These are phyloP conservation scores for Phyllostachys edulis DNA, from an alignment of 176 grass and related monocot species.

Conservation along the genomic window DNA sequence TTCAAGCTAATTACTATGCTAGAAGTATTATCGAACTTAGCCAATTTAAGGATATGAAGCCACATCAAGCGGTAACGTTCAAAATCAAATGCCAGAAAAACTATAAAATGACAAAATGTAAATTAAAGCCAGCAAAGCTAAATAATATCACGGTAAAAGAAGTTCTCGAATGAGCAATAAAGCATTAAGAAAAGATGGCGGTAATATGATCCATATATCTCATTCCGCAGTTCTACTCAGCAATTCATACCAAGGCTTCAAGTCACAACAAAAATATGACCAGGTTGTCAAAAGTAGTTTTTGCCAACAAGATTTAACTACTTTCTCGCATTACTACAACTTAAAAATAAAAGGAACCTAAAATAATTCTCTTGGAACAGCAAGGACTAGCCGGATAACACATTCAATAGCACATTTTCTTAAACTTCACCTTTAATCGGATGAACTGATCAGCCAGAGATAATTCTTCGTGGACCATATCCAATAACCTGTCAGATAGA, in stretches of 20 bases:
- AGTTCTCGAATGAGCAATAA: slow-evolving; percentile 8
- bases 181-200: neutral
- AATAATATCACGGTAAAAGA: slow-evolving; percentile 10
- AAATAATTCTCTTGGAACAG: neutral
- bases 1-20: neutral
- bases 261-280: neutral
- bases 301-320: neutral
- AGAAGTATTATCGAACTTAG: neutral
- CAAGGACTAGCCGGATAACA: neutral
- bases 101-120: slow-evolving; percentile 13
- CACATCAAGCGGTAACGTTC: neutral
- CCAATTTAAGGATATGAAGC: slow-evolving; percentile 5
- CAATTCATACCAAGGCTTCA: neutral
- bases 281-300: slow-evolving; percentile 10
- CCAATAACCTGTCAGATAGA: slow-evolving; percentile 73
- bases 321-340: neutral
- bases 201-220: slow-evolving; percentile 1
- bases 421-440: slow-evolving; percentile 64
- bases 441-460: slow-evolving; percentile 82
- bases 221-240: neutral
- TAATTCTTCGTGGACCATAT: slow-evolving; percentile 88
- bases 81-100: slow-evolving; percentile 4
- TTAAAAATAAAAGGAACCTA: slow-evolving; percentile 15
- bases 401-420: slow-evolving; percentile 7
- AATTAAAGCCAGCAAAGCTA: slow-evolving; percentile 11